Conservation (phyloP, 2,329 filamentous ascomycete species). For the Ceratocystis variospora region DNA sequence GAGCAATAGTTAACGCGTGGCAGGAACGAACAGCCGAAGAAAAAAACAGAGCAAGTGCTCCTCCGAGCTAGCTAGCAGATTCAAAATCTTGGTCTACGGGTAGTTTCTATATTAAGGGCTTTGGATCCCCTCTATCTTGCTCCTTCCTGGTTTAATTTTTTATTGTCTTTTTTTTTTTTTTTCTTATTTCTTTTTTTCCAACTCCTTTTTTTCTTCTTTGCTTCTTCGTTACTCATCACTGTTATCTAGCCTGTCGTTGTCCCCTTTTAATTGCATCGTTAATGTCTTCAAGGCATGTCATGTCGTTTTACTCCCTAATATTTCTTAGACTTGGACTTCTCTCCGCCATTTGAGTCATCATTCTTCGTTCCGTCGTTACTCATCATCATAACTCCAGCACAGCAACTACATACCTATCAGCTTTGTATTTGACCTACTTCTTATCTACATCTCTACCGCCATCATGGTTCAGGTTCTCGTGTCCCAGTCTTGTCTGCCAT, state of each 20-base stretch:
- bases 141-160: slow-evolving; percentile 3
- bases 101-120: neutral
- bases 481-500: neutral
- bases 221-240: neutral
- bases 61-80: neutral
- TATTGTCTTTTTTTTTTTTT: neutral
- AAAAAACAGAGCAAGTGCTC: neutral
- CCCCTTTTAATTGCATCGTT: neutral
- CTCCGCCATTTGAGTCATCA: neutral
- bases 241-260: neutral
- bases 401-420: neutral
- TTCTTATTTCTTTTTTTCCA: neutral
- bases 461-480: slow-evolving; percentile 8
- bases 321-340: neutral
- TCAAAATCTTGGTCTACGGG: neutral
- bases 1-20: neutral
- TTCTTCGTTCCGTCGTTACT: neutral
- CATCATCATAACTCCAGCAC: neutral
- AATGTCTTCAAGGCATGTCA: neutral
- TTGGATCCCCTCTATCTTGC: neutral
- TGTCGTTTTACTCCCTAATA: neutral
- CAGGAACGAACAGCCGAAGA: neutral
- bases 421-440: neutral
- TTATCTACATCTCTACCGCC: neutral
- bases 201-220: neutral